Evolutionary conservation across 192 early-diverging fungal genomes (phyloP), one percentile per base, ranked within the genome.

Genomic region (Kickxella alabastrina): DNA sequence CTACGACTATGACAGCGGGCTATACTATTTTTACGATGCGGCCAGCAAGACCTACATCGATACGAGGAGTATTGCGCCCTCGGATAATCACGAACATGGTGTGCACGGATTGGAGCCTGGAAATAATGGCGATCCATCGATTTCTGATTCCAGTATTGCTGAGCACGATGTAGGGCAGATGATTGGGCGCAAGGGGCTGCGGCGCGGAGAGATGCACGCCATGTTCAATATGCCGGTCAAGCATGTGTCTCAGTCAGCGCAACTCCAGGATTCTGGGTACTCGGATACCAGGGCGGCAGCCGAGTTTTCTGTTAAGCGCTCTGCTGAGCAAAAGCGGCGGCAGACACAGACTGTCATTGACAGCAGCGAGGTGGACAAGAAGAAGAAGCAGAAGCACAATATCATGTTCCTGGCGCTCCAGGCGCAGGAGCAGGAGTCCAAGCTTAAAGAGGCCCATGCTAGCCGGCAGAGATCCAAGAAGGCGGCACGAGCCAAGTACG

Each of bases 381-480:
- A 60, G 49, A 85, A 88, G 56, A 87, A 85, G 53, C 80, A 80
- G 31, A 87, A 84, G 49, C 81, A 89, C 69, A 91, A 91, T 49
- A 80, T 89, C 49, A 84, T 89, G 83, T 86, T 82, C 22, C 56
- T 91, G 28, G 89, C 87, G 9, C 77, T 80, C 39, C 83, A 88
- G 57, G 83, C 89, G n/a, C 77, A 82, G 43, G 82, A 79, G 18
- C 85, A 82, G 46, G 81, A 84, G 44, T 61, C 64, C 25, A 76
- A 79, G 36, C 39, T 91, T 25, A 78, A 77, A 19, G 86, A 87
- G 46, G 60, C 68, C 8, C 80, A 80, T 67, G 85, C 85, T 23
- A 68, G 75, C 2, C 77, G 82, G 46, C 70, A 78, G 17, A 77
- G 68, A 24, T 80, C 85, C 10, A 87, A 84, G 37, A 74, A 80